phyloP scores from a whole-genome alignment of 495 filamentous ascomycete genomes.

The Lepidopterella palustris region DNA sequence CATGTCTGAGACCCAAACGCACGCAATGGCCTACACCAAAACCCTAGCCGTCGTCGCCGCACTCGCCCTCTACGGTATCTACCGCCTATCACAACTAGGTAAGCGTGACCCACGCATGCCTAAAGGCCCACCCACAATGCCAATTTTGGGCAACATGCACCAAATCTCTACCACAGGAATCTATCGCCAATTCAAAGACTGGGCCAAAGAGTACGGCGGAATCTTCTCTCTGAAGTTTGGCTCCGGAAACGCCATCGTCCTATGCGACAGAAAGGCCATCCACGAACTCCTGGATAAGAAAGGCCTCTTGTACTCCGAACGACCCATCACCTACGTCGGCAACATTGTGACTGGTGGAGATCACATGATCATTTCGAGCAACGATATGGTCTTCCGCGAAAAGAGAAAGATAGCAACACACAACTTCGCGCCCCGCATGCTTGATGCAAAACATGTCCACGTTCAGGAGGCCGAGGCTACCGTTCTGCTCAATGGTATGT shows the following conservation, averaged over 20 bases:
- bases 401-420: constrained; percentile 40
- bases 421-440: constrained; percentile 41
- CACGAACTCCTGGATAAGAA: constrained; percentile 51
- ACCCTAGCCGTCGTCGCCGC: not conserved
- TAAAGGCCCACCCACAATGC: constrained; percentile 50
- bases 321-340: constrained; percentile 52
- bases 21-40: no score
- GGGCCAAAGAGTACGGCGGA: constrained; percentile 48
- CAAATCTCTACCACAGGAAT: constrained; percentile 47
- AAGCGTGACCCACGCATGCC: constrained; percentile 34
- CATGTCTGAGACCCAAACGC: no score
- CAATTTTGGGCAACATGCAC: constrained; percentile 52
- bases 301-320: constrained; percentile 47
- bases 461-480: constrained; percentile 40
- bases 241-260: constrained; percentile 54
- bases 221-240: constrained; percentile 61
- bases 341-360: constrained; percentile 44
- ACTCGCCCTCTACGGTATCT: not conserved
- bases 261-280: constrained; percentile 57
- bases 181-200: constrained; percentile 55
- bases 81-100: not conserved
- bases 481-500: constrained; percentile 25
- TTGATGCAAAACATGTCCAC: constrained; percentile 44
- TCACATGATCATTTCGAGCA: constrained; percentile 46
- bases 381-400: constrained; percentile 43